A percentile compares a stretch with the other conserved stretches of the same genome.
These are phyloP conservation scores for Clavispora fructus DNA, from an alignment of 805 yeast genomes.

Conservation along the genomic window DNA sequence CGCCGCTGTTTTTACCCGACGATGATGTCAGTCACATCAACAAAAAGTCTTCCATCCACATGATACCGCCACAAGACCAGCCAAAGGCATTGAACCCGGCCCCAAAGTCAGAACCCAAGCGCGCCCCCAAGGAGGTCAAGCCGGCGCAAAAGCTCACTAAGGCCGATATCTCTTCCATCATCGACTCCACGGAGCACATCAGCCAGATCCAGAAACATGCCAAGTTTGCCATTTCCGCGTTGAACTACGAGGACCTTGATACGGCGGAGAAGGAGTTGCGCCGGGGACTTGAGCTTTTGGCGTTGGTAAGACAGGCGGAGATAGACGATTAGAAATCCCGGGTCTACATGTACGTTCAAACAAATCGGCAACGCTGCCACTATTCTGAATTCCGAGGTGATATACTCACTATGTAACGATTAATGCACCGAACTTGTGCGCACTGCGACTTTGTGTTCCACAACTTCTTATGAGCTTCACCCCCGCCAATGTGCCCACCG, in stretches of 20 bases:
- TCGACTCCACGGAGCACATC: slow-evolving; percentile 53
- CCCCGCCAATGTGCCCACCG: neutral
- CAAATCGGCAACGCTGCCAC: too few species aligned
- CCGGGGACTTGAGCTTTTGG: slow-evolving; percentile 46
- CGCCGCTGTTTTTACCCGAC: slow-evolving; percentile 38
- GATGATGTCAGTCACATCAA: slow-evolving; percentile 33
- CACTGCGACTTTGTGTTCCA: neutral
- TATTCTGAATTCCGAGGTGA: too few species aligned
- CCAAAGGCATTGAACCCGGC: neutral
- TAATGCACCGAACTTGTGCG: neutral
- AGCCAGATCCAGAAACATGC: slow-evolving; percentile 62
- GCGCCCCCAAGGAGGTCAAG: neutral
- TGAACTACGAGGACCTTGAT: slow-evolving; percentile 66
- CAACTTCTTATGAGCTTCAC: neutral
- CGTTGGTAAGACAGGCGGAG: neutral
- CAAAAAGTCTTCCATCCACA: slow-evolving; percentile 33
- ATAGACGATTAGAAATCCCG: neutral
- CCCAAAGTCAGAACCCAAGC: neutral
- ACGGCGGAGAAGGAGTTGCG: slow-evolving; percentile 63
- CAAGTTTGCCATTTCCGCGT: slow-evolving; percentile 71
- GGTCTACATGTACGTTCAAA: too few species aligned
- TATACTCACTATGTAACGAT: too few species aligned
- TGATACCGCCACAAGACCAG: slow-evolving; percentile 20
- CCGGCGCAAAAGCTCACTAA: slow-evolving; percentile 14
- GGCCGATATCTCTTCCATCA: slow-evolving; percentile 43